These are phyloP conservation scores for Zasmidium angulare DNA, from an alignment of 2,329 filamentous ascomycete genomes.

Conservation along the genomic window DNA sequence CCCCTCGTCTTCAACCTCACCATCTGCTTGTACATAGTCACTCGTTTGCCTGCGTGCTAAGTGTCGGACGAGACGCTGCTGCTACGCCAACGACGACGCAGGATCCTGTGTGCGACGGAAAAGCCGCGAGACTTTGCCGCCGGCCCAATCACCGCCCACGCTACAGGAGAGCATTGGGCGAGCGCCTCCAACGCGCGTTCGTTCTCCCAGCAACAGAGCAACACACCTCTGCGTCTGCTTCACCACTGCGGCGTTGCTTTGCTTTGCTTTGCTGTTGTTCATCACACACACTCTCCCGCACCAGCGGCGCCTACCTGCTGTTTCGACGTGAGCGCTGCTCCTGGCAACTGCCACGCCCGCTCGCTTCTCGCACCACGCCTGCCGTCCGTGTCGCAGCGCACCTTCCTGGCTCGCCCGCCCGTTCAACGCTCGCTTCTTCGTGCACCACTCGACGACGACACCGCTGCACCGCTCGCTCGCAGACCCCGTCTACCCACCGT, in stretches of 20 bases:
- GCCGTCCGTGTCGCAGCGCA: not conserved
- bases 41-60: not conserved
- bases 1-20: not conserved
- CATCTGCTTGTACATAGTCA: not conserved
- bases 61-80: not conserved
- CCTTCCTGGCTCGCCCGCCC: not conserved
- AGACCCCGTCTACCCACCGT: conserved; percentile 1
- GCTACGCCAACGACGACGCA: not conserved
- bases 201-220: conserved; percentile 33
- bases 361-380: conserved; percentile 1
- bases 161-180: conserved; percentile 27
- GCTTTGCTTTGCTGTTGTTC: no score
- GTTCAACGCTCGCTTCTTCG: conserved; percentile 13
- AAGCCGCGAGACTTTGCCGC: not conserved
- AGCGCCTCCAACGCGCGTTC: conserved; percentile 27
- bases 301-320: conserved; percentile 4
- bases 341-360: conserved; percentile 1
- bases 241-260: not conserved
- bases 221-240: conserved; percentile 7
- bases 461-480: conserved; percentile 13
- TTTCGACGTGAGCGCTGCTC: not conserved
- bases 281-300: no score
- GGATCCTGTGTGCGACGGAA: not conserved
- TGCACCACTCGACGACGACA: not conserved
- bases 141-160: conserved; percentile 27